Evolutionary conservation across 2,329 filamentous ascomycete genomes (phyloP).

Genomic region (Cordyceps tenuipes): DNA sequence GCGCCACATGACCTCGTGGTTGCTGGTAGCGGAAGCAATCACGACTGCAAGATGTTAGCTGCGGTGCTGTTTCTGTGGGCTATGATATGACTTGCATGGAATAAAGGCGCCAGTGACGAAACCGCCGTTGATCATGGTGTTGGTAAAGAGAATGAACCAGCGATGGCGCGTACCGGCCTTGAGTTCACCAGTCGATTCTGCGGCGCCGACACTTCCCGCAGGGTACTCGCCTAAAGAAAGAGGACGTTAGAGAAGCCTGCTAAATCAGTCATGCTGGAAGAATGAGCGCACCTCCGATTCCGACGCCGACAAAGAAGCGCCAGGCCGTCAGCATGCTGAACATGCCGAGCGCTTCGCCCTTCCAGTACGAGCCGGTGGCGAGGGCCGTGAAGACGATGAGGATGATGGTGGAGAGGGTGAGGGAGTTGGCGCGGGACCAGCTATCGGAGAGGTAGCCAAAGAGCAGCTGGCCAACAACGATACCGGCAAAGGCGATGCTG

Average conservation of each 20-base stretch:
- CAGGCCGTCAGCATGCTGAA: slow-evolving; percentile 72
- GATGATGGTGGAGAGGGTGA: slow-evolving; percentile 74
- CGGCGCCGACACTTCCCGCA: slow-evolving; percentile 73
- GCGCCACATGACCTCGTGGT: slow-evolving; percentile 72
- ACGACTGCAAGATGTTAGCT: slow-evolving; percentile 20
- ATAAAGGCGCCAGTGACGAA: slow-evolving; percentile 77
- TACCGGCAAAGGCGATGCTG: slow-evolving; percentile 80
- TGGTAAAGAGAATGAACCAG: slow-evolving; percentile 89
- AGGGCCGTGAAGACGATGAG: slow-evolving; percentile 79
- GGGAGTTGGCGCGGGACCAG: slow-evolving; percentile 75
- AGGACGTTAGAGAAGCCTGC: background rate
- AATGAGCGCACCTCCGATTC: slow-evolving; percentile 55
- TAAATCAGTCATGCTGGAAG: background rate
- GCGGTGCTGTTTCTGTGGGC: slow-evolving; percentile 18
- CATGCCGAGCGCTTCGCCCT: slow-evolving; percentile 60
- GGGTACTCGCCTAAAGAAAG: slow-evolving; percentile 56
- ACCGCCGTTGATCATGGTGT: slow-evolving; percentile 75
- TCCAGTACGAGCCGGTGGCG: slow-evolving; percentile 66
- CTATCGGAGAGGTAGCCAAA: slow-evolving; percentile 78
- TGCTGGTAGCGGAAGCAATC: slow-evolving; percentile 47
- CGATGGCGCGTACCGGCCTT: slow-evolving; percentile 73
- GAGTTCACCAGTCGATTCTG: slow-evolving; percentile 77
- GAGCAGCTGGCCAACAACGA: slow-evolving; percentile 69
- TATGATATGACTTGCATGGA: slow-evolving; percentile 36
- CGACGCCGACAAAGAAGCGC: slow-evolving; percentile 72